Conservation (phyloP, 176 grass and related monocot species). For the Hordeum marinum region DNA sequence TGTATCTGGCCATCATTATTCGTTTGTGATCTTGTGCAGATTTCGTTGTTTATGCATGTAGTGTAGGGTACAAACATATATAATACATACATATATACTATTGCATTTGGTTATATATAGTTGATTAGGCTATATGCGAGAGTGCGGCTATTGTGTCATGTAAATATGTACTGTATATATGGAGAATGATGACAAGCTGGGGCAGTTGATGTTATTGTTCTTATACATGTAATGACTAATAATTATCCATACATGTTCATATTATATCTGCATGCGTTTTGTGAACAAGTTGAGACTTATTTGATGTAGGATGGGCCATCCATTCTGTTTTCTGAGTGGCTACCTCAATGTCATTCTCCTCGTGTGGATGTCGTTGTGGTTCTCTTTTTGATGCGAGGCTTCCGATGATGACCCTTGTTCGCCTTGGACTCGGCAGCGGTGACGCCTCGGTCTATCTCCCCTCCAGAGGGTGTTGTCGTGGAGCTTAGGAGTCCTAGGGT, state of each 20-base stretch:
- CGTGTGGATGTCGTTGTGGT: too few relatives aligned
- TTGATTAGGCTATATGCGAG: conserved; percentile 26
- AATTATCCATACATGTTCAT: not conserved
- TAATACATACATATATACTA: not conserved
- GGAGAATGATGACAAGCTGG: not conserved
- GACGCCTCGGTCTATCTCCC: too few relatives aligned
- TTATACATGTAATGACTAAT: not conserved
- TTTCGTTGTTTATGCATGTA: conserved; percentile 20
- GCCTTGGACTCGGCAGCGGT: too few relatives aligned
- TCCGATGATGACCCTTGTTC: too few relatives aligned
- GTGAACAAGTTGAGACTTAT: not conserved
- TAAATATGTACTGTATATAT: conserved; percentile 31
- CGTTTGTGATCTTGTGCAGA: conserved; percentile 41
- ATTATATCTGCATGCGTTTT: not conserved
- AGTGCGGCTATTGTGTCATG: not conserved
- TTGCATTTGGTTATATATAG: conserved; percentile 8
- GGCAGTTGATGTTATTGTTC: not conserved
- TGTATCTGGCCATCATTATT: conserved; percentile 4
- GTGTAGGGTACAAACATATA: not conserved
- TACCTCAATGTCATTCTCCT: not conserved
- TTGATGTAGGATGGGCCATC: not conserved
- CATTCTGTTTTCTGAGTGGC: not conserved
- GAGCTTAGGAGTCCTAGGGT: too few relatives aligned
- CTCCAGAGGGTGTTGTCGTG: too few relatives aligned
- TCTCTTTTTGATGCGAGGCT: too few relatives aligned